Evolutionary conservation across 331 rosid genomes (phyloP).

Genomic region (Phaseolus coccineus): DNA sequence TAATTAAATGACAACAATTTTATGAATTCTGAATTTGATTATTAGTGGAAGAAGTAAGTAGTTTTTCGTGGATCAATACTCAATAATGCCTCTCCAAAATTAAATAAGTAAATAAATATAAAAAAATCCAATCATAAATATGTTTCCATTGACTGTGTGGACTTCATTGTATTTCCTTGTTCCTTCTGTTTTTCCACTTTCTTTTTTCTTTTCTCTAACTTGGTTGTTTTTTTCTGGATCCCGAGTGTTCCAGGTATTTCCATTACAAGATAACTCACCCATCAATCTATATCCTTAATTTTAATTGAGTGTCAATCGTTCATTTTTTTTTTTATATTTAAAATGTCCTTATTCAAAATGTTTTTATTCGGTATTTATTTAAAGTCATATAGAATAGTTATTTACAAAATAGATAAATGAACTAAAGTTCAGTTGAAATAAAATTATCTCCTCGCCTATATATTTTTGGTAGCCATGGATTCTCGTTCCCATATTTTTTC

Average conservation of each 20-base stretch:
- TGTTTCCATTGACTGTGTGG: constrained; percentile 1
- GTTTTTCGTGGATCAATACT: background rate
- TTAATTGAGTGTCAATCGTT: too few relatives aligned
- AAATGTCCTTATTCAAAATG: too few relatives aligned
- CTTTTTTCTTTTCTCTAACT: background rate
- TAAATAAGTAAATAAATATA: background rate
- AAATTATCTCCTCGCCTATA: too few relatives aligned
- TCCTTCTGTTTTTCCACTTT: background rate
- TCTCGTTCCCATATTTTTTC: too few relatives aligned
- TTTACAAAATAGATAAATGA: too few relatives aligned
- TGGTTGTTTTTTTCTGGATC: constrained; percentile 4
- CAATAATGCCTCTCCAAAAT: background rate
- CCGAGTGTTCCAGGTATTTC: background rate
- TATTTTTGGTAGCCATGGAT: too few relatives aligned
- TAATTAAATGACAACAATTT: too few relatives aligned
- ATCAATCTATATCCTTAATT: constrained; percentile 19
- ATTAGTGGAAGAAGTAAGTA: background rate
- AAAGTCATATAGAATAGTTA: too few relatives aligned
- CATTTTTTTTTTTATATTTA: too few relatives aligned
- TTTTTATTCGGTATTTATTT: too few relatives aligned
- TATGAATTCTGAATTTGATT: background rate
- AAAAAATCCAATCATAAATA: constrained; percentile 10
- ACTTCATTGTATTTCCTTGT: background rate
- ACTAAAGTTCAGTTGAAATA: too few relatives aligned
- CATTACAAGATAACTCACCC: background rate